These are phyloP conservation scores for Ceratobasidium sp. DNA, from an alignment of 1,284 basidiomycete species.

Conservation along the genomic window DNA sequence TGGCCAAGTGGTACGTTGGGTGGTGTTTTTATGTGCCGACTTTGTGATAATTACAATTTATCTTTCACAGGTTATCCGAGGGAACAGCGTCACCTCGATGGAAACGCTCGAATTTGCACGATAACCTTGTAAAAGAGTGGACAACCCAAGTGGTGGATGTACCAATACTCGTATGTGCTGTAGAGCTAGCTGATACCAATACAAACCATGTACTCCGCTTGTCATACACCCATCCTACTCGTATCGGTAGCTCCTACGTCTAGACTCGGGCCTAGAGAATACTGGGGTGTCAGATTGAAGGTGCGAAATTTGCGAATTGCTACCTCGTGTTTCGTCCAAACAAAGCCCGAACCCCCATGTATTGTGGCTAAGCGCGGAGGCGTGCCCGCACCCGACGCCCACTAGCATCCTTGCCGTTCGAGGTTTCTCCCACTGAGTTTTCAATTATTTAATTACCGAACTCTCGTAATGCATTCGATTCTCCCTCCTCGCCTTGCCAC, in stretches of 20 bases:
- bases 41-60: background rate
- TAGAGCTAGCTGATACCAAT: slow-evolving; percentile 37
- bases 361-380: slow-evolving; percentile 19
- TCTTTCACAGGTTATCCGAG: slow-evolving; percentile 83
- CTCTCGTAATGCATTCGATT: slow-evolving; percentile 60
- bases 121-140: slow-evolving; percentile 11
- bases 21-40: slow-evolving; percentile 10
- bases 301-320: background rate
- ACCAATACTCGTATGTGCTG: slow-evolving; percentile 36
- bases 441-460: background rate
- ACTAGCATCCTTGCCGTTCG: slow-evolving; percentile 3
- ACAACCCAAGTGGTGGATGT: slow-evolving; percentile 9
- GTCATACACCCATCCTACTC: background rate
- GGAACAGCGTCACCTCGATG: slow-evolving; percentile 94
- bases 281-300: background rate
- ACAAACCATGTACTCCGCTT: slow-evolving; percentile 29
- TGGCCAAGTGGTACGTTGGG: slow-evolving; percentile 84
- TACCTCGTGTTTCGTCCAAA: slow-evolving; percentile 27
- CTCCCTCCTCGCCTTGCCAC: slow-evolving; percentile 54
- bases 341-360: slow-evolving; percentile 15
- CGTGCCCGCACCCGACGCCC: background rate
- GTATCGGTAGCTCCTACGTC: background rate
- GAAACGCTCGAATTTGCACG: slow-evolving; percentile 72
- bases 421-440: background rate
- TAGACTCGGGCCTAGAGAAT: background rate